Conservation (phyloP, 495 filamentous ascomycete species). For the Penicillium bovifimosum region DNA sequence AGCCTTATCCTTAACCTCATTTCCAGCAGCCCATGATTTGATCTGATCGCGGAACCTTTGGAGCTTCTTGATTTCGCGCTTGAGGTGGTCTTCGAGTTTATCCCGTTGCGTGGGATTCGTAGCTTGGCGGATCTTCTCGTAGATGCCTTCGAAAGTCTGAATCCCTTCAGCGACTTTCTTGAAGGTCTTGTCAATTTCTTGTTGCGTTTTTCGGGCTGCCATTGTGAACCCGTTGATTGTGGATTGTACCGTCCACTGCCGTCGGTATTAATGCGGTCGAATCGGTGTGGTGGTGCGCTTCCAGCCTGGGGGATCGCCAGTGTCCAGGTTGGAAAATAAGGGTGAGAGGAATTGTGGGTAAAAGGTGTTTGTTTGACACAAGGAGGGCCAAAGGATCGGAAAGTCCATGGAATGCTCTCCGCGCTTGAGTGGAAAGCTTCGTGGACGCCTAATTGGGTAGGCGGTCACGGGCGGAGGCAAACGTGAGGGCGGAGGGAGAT, state of each 20-base stretch:
- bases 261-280: conserved; percentile 11
- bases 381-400: conserved; percentile 11
- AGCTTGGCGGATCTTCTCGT: conserved; percentile 90
- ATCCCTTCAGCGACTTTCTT: conserved; percentile 94
- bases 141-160: conserved; percentile 82
- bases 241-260: conserved; percentile 22
- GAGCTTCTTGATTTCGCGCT: conserved; percentile 99
- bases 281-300: conserved; percentile 13
- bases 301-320: conserved; percentile 13
- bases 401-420: conserved; percentile 15
- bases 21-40: conserved; percentile 95
- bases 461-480: conserved; percentile 20
- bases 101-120: conserved; percentile 94
- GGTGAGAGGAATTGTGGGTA: conserved; percentile 5
- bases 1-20: conserved; percentile 98
- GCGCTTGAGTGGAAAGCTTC: conserved; percentile 25
- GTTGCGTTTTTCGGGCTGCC: conserved; percentile 90
- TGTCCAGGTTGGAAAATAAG: conserved; percentile 3
- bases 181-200: conserved; percentile 98
- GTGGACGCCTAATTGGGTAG: conserved; percentile 19
- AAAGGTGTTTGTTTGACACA: conserved; percentile 11
- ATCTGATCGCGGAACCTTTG: conserved; percentile 96
- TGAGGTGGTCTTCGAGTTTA: conserved; percentile 93
- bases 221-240: conserved; percentile 46
- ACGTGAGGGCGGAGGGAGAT: conserved; percentile 4